Evolutionary conservation across 2,329 filamentous ascomycete genomes (phyloP).

Genomic region (Cytospora paraplurivora): DNA sequence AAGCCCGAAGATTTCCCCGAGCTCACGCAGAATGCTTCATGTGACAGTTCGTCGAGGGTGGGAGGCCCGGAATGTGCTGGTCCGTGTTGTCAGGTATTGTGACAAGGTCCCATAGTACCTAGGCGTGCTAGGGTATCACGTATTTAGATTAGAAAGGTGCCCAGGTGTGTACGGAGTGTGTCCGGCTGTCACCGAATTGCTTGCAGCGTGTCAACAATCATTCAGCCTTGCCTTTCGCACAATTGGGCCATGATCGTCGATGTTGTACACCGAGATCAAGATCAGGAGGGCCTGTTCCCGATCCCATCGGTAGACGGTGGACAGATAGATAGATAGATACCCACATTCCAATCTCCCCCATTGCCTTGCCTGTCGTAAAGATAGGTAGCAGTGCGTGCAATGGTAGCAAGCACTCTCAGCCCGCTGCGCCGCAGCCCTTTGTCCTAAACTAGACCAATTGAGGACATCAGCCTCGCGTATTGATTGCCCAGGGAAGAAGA

Average conservation of each 20-base stretch:
- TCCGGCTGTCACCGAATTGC: conserved; percentile 19
- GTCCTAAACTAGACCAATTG: conserved; percentile 3
- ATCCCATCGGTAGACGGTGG: conserved; percentile 9
- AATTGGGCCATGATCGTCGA: conserved; percentile 19
- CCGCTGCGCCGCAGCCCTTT: conserved; percentile 10
- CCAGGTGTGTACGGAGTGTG: conserved; percentile 8
- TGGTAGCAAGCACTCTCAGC: conserved; percentile 24
- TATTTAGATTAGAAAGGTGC: neutral
- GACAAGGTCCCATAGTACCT: conserved; percentile 8
- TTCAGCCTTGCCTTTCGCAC: conserved; percentile 23
- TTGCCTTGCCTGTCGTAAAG: conserved; percentile 11
- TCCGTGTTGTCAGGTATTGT: neutral
- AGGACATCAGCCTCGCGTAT: neutral
- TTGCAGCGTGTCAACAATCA: conserved; percentile 19
- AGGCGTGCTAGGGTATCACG: too few relatives aligned
- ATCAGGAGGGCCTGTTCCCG: conserved; percentile 16
- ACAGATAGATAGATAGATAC: conserved; percentile 1
- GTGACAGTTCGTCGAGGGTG: neutral
- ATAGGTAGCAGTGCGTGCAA: neutral
- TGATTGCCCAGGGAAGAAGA: conserved; percentile 8
- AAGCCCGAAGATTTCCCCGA: neutral
- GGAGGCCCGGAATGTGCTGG: neutral
- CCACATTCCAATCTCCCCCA: conserved; percentile 18
- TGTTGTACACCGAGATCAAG: conserved; percentile 15
- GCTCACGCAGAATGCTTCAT: neutral